These are phyloP conservation scores for Candida maesae DNA, from an alignment of 805 yeast genomes.

Conservation along the genomic window DNA sequence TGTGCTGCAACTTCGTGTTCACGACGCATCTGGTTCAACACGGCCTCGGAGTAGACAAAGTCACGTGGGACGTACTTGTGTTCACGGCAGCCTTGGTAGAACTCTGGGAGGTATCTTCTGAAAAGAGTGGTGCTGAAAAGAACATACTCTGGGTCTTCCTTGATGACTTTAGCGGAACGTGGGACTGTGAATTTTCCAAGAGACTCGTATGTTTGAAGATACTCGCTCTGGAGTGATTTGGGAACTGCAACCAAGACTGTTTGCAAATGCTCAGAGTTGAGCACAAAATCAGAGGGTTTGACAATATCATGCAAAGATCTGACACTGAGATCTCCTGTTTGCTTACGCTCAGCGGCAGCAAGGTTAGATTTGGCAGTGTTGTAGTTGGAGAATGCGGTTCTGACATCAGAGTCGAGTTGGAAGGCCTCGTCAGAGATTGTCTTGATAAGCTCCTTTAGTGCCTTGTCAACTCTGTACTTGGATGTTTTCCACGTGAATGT, in stretches of 20 bases:
- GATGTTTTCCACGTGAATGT: slow-evolving; percentile 84
- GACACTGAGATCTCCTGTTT: slow-evolving; percentile 89
- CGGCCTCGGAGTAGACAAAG: slow-evolving; percentile 77
- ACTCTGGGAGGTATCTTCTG: slow-evolving; percentile 73
- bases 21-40: slow-evolving; percentile 64
- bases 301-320: slow-evolving; percentile 89
- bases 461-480: slow-evolving; percentile 80
- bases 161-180: slow-evolving; percentile 69
- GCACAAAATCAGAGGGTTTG: slow-evolving; percentile 74
- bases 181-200: slow-evolving; percentile 84
- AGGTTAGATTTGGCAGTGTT: slow-evolving; percentile 80
- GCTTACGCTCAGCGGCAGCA: slow-evolving; percentile 86
- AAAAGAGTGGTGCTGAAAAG: slow-evolving; percentile 80
- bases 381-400: slow-evolving; percentile 69
- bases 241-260: slow-evolving; percentile 92
- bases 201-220: slow-evolving; percentile 70
- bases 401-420: slow-evolving; percentile 81
- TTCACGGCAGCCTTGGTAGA: slow-evolving; percentile 71
- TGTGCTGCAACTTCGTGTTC: slow-evolving; percentile 76
- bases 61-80: slow-evolving; percentile 91
- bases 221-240: slow-evolving; percentile 52
- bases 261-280: slow-evolving; percentile 79
- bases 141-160: slow-evolving; percentile 68
- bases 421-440: slow-evolving; percentile 72
- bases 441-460: slow-evolving; percentile 71